Percentiles rank a stretch among this genome's conserved stretches.
phyloP scores from a whole-genome alignment of 352 stramenopile genomes.

The Pythium sukuiense region DNA sequence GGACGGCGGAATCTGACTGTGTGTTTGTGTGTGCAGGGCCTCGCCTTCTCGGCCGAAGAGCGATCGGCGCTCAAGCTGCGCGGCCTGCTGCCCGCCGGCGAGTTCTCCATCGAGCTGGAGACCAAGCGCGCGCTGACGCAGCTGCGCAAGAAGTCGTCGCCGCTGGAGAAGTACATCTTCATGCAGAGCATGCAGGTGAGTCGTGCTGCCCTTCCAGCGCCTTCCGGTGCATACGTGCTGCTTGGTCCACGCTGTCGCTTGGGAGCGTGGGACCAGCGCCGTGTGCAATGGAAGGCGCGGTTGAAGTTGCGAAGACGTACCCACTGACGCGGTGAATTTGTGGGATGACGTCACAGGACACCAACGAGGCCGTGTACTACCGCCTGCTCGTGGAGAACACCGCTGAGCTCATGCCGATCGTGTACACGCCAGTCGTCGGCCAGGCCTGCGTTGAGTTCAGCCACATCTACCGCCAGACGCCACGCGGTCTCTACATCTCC shows the following conservation, averaged over 20 bases:
- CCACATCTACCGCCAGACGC: slow-evolving; percentile 87
- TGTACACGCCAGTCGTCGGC: slow-evolving; percentile 98
- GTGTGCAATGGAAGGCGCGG: slow-evolving; percentile 2
- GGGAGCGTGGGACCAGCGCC: neutral
- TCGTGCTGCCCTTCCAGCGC: neutral
- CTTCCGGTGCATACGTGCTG: neutral
- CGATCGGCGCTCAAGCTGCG: slow-evolving; percentile 85
- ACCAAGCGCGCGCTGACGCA: slow-evolving; percentile 85
- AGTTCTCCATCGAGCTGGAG: slow-evolving; percentile 87
- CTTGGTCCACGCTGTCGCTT: slow-evolving; percentile 4
- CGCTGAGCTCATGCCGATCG: slow-evolving; percentile 93
- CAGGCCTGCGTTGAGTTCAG: slow-evolving; percentile 88
- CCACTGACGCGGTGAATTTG: slow-evolving; percentile 9
- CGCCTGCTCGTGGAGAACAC: slow-evolving; percentile 88
- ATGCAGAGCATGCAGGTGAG: slow-evolving; percentile 82
- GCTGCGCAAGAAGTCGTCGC: slow-evolving; percentile 80
- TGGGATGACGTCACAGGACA: slow-evolving; percentile 47
- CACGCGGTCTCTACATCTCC: slow-evolving; percentile 92
- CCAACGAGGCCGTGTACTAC: slow-evolving; percentile 92
- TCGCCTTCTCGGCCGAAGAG: slow-evolving; percentile 92
- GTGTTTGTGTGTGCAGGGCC: slow-evolving; percentile 35
- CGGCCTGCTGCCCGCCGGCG: slow-evolving; percentile 87
- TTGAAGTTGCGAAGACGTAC: neutral
- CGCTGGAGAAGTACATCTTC: slow-evolving; percentile 94
- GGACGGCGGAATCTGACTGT: neutral